These are phyloP conservation scores for Balamuthia mandrillaris DNA, from an alignment of 208 protist genomes.

Conservation along the genomic window DNA sequence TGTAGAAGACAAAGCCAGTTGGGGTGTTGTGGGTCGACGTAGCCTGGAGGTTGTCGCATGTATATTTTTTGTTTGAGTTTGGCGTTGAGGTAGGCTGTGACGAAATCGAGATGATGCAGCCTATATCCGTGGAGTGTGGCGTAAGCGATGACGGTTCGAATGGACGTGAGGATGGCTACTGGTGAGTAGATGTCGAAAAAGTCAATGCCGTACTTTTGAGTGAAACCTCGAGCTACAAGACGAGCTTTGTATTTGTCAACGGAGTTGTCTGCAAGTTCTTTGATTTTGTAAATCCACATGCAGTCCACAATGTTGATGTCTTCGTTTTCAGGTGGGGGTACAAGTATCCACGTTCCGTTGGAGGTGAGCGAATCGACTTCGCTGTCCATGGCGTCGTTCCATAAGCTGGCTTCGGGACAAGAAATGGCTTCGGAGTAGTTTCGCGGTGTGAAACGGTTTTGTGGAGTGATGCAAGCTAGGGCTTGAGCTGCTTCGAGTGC, in stretches of 20 bases:
- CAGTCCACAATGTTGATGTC: background rate
- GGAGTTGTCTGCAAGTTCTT: background rate
- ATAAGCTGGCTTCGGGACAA: background rate
- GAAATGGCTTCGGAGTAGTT: background rate
- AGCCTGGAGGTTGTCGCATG: background rate
- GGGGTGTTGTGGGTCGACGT: background rate
- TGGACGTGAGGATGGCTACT: background rate
- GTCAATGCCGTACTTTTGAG: background rate
- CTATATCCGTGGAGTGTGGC: background rate
- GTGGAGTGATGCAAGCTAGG: no score
- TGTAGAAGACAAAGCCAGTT: background rate
- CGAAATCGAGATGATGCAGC: background rate
- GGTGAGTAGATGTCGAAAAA: background rate
- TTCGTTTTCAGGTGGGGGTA: background rate
- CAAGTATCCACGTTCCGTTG: background rate
- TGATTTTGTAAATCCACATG: background rate
- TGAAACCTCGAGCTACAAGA: background rate
- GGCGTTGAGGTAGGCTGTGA: background rate
- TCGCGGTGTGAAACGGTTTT: background rate
- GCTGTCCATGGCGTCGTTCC: background rate
- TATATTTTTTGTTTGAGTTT: background rate
- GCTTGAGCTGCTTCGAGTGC: no score
- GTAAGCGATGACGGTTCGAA: background rate
- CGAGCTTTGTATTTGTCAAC: background rate
- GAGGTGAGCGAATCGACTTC: background rate